Evolutionary conservation across 805 yeast species (phyloP).

Genomic region (Monosporozyma solicola): DNA sequence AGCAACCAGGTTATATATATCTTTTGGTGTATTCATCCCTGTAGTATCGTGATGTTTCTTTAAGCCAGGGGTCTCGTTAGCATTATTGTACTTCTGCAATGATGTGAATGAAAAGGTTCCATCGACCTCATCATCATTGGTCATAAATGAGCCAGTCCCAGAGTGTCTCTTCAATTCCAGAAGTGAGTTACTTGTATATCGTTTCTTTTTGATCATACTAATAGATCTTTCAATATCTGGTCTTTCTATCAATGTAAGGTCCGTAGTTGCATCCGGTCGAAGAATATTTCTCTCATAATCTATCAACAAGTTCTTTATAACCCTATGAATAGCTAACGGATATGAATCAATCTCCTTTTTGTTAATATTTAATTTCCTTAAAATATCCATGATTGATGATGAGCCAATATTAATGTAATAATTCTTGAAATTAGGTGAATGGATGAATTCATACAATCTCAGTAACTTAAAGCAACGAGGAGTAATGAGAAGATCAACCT

Average conservation of each 20-base stretch:
- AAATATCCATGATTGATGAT: conserved; percentile 41
- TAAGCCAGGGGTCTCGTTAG: neutral
- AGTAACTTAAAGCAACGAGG: conserved; percentile 57
- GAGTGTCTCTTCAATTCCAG: neutral
- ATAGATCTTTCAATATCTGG: conserved; percentile 41
- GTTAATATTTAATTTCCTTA: conserved; percentile 49
- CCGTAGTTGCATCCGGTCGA: conserved; percentile 37
- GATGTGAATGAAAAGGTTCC: neutral
- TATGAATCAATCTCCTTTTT: conserved; percentile 50
- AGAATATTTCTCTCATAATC: conserved; percentile 45
- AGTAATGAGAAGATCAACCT: conserved; percentile 49
- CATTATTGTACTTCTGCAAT: neutral
- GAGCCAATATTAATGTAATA: conserved; percentile 24
- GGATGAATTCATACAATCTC: conserved; percentile 52
- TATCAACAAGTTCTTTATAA: conserved; percentile 54
- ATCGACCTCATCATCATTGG: neutral
- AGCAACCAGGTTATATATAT: conserved; percentile 10
- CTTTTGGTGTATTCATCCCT: conserved; percentile 5
- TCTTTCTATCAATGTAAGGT: conserved; percentile 55
- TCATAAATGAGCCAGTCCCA: neutral
- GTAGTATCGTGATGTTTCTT: neutral
- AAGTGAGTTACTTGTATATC: neutral
- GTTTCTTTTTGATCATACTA: neutral
- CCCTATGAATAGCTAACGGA: conserved; percentile 64
- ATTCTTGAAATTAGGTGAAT: conserved; percentile 43